phyloP scores from a whole-genome alignment of 2,329 filamentous ascomycete species.

The Pseudogymnoascus sp. region DNA sequence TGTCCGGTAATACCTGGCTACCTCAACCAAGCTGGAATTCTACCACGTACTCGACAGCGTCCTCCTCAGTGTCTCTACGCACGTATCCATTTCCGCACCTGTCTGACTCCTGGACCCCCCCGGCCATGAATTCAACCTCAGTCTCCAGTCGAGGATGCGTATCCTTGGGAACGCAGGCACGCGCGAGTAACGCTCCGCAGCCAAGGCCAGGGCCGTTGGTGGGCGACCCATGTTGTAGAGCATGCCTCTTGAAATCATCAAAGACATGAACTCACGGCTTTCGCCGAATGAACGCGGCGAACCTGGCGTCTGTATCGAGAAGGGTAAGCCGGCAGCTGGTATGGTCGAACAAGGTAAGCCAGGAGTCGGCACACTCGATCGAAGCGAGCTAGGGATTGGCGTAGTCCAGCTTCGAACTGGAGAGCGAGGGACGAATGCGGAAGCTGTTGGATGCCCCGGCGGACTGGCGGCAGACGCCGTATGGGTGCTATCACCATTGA shows the following conservation, averaged over 20 bases:
- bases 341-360: neutral
- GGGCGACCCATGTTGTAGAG: neutral
- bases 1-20: neutral
- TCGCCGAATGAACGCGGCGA: neutral
- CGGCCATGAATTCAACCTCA: neutral
- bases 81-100: neutral
- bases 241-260: neutral
- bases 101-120: neutral
- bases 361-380: neutral
- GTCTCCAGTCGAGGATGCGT: neutral
- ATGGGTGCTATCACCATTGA: neutral
- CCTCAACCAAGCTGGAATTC: neutral
- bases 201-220: neutral
- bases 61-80: neutral
- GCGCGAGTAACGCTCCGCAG: neutral
- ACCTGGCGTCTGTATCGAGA: neutral
- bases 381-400: neutral
- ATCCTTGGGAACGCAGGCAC: neutral
- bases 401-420: neutral
- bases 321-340: neutral
- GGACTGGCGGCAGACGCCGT: neutral
- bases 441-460: neutral
- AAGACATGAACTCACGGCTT: neutral
- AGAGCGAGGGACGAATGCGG: neutral
- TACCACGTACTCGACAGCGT: constrained; percentile 1